Evolutionary conservation across 1,284 basidiomycete species (phyloP), one percentile per base, ranked within the genome.

Genomic region (Malassezia sp.): DNA sequence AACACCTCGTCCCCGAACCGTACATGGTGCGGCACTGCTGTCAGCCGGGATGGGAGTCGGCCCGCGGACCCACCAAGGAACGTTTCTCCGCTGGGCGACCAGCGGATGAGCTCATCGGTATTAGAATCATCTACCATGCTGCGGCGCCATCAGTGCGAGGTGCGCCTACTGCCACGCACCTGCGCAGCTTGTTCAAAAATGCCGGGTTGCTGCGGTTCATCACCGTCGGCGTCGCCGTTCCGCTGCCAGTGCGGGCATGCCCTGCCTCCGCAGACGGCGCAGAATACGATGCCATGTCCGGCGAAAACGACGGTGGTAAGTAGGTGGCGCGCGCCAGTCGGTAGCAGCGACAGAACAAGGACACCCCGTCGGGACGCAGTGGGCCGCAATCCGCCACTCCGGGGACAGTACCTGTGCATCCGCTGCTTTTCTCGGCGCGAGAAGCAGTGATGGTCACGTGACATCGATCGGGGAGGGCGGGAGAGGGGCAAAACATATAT

Each of bases 1-100:
- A 71, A 53, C 18, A 71, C 70, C 71, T 95, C 85, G 38, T 83
- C 81, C 2, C 86, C 85, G 67, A 97, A 88, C 20, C 82, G 81
- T 71, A 95, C 88, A 64, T 89, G 84, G 72, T 93, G 86, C 39
- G 88, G 81, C 7, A 97, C 90, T 91, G 63, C n/a, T n/a, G n/a
- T n/a, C n/a, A n/a, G n/a, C n/a, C n/a, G n/a, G 37, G 33, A 12
- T 2, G 7, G 14, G 18, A 20, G 17, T 14, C 28, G n/a, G n/a
- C n/a, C 12, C 23, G n/a, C 6, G 18, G 5, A 74, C 79, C 27
- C 53, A 86, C 86, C 83, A 67, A 85, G 84, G 74, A 93, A 93
- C 0, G 85, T 85, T 63, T 89, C 84, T 15, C 89, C 89, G 18
- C 79, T 78, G 22, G 85, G 81, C 11, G 84, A 82, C 89, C 89